Base-by-base conservation (phyloP, 768 basidiomycete genomes). In the Pulveroboletus ravenelii region DNA sequence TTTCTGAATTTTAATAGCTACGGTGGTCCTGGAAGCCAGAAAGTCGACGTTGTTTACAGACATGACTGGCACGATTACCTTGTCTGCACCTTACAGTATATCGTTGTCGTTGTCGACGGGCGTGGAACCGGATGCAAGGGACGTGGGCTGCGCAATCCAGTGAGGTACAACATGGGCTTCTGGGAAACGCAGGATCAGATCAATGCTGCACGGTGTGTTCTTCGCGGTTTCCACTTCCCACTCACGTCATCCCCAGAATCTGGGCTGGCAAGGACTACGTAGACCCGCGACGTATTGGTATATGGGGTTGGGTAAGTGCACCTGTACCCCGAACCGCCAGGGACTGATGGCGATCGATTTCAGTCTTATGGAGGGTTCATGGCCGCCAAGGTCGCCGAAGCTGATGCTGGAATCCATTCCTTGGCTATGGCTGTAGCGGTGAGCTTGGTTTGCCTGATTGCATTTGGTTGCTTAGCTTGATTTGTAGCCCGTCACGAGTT, bases 291-390 rank as follows among this genome's bases (percentile, higher is more conserved):
- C 76, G 93, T 40, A 89, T 98, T 41, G 96, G 95, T 0, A 87
- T 98, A 45, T 97, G 94, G 94, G 96, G 96, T 38, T 98, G 96
- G 95, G 91, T 93, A 54, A 64, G 87, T 72, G 12, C 6, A 43
- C 30, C 9, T 48, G 31, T 31, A 18, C 10, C 3, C 15, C 42
- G n/a, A 49, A 34, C 32, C 5, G 15, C 39, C 17, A 36, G 10
- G 17, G 25, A 38, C 57, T 52, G 15, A 58, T 41, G 15, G 17
- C 7, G 40, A 13, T 23, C 30, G 9, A 35, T 29, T 27, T 13
- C 58, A 94, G 94, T 93, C 89, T 9, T 97, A 93, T 61, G 95
- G 95, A 10, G 95, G 96, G 0, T 99, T 92, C 70, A 90, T 98
- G 87, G 87, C 88, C 48, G 81, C 87, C 51, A 98, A 98, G 65